Evolutionary conservation across 306 rosid genomes (phyloP).

Genomic region (Sechiopsis laciniata): DNA sequence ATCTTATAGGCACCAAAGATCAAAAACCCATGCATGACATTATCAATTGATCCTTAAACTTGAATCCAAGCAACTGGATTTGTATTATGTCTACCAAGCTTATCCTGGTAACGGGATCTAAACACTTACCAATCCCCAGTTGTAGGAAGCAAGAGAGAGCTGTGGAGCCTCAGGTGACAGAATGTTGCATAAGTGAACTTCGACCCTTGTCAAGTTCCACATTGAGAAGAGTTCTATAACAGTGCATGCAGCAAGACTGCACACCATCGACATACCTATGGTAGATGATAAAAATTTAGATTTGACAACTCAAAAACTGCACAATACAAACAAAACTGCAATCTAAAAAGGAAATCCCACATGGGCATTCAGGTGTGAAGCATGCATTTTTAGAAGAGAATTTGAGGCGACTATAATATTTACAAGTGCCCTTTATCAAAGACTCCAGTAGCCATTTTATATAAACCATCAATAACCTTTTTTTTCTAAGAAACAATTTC

Average conservation of each 20-base stretch:
- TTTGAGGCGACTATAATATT: neutral
- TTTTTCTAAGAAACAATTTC: too few species aligned
- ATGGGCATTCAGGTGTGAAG: neutral
- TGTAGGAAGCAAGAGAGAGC: slow-evolving; percentile 72
- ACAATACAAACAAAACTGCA: neutral
- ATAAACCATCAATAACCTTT: too few species aligned
- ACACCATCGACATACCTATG: slow-evolving; percentile 59
- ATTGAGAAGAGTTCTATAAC: slow-evolving; percentile 70
- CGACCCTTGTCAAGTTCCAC: slow-evolving; percentile 98
- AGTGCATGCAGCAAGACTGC: slow-evolving; percentile 56
- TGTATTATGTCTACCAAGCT: slow-evolving; percentile 8
- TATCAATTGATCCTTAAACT: neutral
- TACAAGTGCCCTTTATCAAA: neutral
- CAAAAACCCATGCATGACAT: neutral
- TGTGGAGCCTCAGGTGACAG: slow-evolving; percentile 87
- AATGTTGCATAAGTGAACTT: slow-evolving; percentile 84
- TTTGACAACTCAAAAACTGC: slow-evolving; percentile 23
- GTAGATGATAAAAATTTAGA: slow-evolving; percentile 26
- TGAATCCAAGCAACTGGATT: neutral
- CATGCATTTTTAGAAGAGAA: neutral
- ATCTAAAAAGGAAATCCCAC: neutral
- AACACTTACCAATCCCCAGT: slow-evolving; percentile 68
- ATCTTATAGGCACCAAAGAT: too few species aligned
- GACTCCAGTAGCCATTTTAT: neutral
- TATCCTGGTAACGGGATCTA: neutral